A percentile compares a stretch with the other conserved stretches of the same genome.
Conservation (phyloP, 768 basidiomycete genomes). For the Lactarius sanguifluus region DNA sequence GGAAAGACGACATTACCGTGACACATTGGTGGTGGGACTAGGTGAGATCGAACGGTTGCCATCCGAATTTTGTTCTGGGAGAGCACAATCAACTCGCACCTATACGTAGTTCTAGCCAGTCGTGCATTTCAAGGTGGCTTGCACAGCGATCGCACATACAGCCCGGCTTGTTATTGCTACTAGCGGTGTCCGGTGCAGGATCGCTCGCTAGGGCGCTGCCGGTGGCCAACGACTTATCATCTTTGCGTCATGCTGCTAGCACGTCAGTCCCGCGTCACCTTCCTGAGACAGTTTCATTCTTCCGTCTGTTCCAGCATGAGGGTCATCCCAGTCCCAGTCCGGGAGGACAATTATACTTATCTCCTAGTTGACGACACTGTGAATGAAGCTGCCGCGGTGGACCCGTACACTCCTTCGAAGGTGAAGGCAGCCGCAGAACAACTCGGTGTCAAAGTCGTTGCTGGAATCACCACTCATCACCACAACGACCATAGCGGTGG, state of each 20-base stretch:
- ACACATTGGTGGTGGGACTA: neutral
- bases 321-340: constrained; percentile 75
- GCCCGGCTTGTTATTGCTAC: constrained; percentile 4
- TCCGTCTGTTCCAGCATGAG: constrained; percentile 51
- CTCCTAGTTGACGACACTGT: constrained; percentile 69
- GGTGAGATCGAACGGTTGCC: neutral
- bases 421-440: constrained; percentile 61
- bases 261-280: neutral
- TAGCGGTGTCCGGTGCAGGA: neutral
- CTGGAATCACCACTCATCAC: constrained; percentile 88
- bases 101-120: neutral
- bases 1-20: neutral
- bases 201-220: too few species aligned
- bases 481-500: constrained; percentile 90
- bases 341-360: constrained; percentile 84
- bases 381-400: constrained; percentile 73
- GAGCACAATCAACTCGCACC: too few species aligned
- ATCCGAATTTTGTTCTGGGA: neutral
- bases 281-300: constrained; percentile 23
- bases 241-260: too few species aligned
- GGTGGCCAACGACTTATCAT: too few species aligned
- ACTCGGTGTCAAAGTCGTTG: constrained; percentile 64
- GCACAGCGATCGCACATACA: too few species aligned
- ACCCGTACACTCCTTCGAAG: constrained; percentile 75
- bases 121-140: too few species aligned